A percentile compares a stretch with the other conserved stretches of the same genome.
phyloP scores from a whole-genome alignment of 768 basidiomycete species.

The Tulasnella sp. region DNA sequence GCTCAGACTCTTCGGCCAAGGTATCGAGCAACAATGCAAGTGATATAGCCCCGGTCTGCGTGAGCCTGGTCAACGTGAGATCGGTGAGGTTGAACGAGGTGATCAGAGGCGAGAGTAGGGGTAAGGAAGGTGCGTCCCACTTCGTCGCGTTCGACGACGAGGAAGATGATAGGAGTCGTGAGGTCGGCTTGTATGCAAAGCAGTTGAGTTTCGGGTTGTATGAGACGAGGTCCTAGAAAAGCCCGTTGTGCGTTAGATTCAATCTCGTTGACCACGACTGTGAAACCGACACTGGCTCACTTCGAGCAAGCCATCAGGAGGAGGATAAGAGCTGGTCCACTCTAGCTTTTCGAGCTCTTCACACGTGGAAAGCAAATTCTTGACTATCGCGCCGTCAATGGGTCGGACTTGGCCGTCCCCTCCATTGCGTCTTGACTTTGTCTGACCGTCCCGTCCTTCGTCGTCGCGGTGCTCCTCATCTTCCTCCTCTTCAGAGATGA shows the following conservation, averaged over 20 bases:
- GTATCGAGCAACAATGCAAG: constrained; percentile 21
- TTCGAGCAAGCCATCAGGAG: constrained; percentile 33
- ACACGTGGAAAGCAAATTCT: constrained; percentile 15
- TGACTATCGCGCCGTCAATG: constrained; percentile 13
- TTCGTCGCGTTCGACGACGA: constrained; percentile 18
- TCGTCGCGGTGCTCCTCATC: constrained; percentile 9
- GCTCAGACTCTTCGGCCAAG: constrained; percentile 19
- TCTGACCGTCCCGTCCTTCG: neutral
- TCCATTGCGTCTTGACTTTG: neutral
- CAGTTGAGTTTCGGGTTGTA: constrained; percentile 20
- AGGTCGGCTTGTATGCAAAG: constrained; percentile 20
- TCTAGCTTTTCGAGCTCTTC: constrained; percentile 24
- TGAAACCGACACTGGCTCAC: constrained; percentile 18
- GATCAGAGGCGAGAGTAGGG: constrained; percentile 22
- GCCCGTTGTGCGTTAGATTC: constrained; percentile 15
- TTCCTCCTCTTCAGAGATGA: constrained; percentile 12
- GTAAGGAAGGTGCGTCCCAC: constrained; percentile 31
- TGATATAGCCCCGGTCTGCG: constrained; percentile 27
- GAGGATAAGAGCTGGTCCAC: constrained; percentile 26
- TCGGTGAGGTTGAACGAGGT: constrained; percentile 19
- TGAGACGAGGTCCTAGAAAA: constrained; percentile 17
- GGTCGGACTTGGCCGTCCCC: constrained; percentile 8
- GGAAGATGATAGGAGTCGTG: constrained; percentile 7
- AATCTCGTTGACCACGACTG: neutral
- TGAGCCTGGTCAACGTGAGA: constrained; percentile 26